Percentiles rank a stretch among this genome's conserved stretches.
phyloP scores from a whole-genome alignment of 306 rosid genomes.

The Cicer arietinum region DNA sequence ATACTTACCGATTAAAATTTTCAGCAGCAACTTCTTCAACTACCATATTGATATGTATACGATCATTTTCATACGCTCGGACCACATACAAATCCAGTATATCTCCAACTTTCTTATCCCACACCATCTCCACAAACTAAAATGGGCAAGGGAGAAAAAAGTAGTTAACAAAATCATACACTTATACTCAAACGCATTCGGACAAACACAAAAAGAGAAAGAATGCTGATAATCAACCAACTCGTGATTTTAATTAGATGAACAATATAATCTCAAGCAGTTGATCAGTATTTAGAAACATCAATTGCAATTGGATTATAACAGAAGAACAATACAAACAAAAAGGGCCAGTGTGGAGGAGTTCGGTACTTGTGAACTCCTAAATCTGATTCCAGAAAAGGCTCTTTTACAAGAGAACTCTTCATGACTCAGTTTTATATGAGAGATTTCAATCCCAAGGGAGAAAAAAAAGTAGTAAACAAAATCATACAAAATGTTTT shows the following conservation, averaged over 20 bases:
- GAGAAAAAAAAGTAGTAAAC: not conserved
- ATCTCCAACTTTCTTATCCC: constrained; percentile 16
- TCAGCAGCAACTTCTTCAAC: constrained; percentile 1
- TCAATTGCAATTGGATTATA: too few species aligned
- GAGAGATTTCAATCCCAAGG: not conserved
- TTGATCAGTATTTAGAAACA: too few species aligned
- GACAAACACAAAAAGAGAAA: not conserved
- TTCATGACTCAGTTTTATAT: too few species aligned
- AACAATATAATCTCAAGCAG: too few species aligned
- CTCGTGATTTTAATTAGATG: too few species aligned
- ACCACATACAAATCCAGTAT: not conserved
- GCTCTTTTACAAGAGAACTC: too few species aligned
- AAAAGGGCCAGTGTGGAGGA: too few species aligned
- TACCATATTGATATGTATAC: not conserved
- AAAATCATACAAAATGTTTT: too few species aligned
- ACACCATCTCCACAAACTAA: constrained; percentile 19
- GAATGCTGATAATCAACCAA: too few species aligned
- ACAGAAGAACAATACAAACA: too few species aligned
- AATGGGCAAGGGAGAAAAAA: not conserved
- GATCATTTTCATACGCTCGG: not conserved
- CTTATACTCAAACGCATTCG: not conserved
- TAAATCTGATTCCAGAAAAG: not conserved
- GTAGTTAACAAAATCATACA: not conserved
- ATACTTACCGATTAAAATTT: constrained; percentile 3
- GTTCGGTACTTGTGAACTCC: too few species aligned